Evolutionary conservation across 768 basidiomycete genomes (phyloP), one percentile per base, ranked within the genome.

Genomic region (Leccinum broughii): DNA sequence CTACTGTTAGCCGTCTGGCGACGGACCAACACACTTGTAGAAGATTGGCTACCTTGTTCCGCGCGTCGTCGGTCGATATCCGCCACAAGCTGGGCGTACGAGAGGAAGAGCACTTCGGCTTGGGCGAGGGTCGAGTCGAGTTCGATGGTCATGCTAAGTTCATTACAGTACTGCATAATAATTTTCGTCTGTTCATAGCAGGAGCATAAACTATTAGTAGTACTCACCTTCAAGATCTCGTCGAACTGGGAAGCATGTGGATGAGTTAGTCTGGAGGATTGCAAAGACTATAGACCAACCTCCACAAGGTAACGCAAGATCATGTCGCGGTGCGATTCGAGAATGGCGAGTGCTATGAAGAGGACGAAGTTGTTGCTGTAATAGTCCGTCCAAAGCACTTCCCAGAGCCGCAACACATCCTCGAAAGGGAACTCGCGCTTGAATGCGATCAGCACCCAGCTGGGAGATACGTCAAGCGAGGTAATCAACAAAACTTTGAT

Each of bases 341-440:
- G 81, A 41, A 99, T 85, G 2, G 95, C 96, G 30, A 99, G 81
- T 1, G 97, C 95, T 10, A 98, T 82, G 70, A 99, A 98, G 4
- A 98, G 83, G n/a, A 93, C 84, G 66, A 98, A 97, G 20, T 86
- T 78, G 32, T 84, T 85, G 74, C 89, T 92, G 75, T 95, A 95
- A 72, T 92, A 92, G 67, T 95, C 87, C 10, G 93, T 92, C 92
- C 92, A 95, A 20, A 94, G 77, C 17, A 93, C 89, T 73, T 99
- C 97, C 97, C 97, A 99, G 9, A 98, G 76, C 6, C 85, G 81
- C 49, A 96, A 78, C 41, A 98, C 91, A 55, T 97, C 92, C 34
- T 92, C 85, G 74, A 98, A 98, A 4, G 89, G 78, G 73, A 98
- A 98, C 75, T 99, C 97, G 60, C 97, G 90, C 77, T 99, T 98